Conservation (phyloP, 805 yeast species). For the Wickerhamomyces sydowiorum region DNA sequence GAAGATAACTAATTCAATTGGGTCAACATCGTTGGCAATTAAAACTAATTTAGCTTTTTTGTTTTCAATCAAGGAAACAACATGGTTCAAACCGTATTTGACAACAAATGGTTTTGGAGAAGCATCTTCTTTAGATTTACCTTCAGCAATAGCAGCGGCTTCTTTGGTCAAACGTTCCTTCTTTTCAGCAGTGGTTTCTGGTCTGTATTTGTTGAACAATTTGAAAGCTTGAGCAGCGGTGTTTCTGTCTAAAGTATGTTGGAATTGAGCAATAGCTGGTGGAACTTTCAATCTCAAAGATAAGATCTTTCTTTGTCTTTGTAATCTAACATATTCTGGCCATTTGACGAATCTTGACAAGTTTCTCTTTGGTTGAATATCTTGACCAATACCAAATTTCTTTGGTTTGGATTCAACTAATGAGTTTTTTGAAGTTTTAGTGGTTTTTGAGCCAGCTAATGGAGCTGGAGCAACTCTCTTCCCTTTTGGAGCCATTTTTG, state of each 20-base stretch:
- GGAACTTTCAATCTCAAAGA: conserved; percentile 97
- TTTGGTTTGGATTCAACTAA: conserved; percentile 85
- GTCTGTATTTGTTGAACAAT: conserved; percentile 98
- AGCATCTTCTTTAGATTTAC: conserved; percentile 94
- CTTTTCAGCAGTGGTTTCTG: conserved; percentile 96
- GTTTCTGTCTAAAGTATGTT: conserved; percentile 95
- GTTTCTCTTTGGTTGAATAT: conserved; percentile 92
- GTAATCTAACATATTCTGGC: conserved; percentile 98
- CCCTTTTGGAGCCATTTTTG: conserved; percentile 5
- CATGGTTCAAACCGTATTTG: conserved; percentile 99
- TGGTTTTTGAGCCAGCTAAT: conserved; percentile 46
- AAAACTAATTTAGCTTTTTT: conserved; percentile 96
- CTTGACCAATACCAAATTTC: conserved; percentile 96
- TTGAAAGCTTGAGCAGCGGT: conserved; percentile 96
- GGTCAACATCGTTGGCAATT: conserved; percentile 99
- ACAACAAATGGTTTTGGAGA: conserved; percentile 95
- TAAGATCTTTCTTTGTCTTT: conserved; percentile 98
- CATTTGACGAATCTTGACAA: conserved; percentile 96
- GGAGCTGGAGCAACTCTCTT: conserved; percentile 96
- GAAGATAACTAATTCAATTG: conserved; percentile 95
- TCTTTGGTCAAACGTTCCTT: conserved; percentile 98
- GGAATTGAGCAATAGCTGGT: conserved; percentile 97
- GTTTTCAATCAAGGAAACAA: conserved; percentile 94
- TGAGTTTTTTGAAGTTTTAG: conserved; percentile 71
- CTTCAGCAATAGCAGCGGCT: conserved; percentile 98